phyloP scores from a whole-genome alignment of 1,284 basidiomycete species.

The Macrocybe sp. region DNA sequence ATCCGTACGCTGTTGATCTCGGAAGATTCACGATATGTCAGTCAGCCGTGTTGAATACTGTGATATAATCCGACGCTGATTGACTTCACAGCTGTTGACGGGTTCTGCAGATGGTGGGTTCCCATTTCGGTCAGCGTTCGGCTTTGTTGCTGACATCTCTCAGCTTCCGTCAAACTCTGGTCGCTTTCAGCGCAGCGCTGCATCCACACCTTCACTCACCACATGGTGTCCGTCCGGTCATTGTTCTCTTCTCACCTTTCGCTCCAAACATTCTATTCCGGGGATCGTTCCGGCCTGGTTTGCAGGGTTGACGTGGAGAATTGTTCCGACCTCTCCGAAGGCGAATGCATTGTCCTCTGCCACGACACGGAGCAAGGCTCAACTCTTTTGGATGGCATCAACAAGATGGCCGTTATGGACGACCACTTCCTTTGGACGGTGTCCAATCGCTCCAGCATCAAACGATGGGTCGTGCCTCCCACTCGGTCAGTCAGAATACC shows the following conservation, averaged over 20 bases:
- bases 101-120: constrained; percentile 80
- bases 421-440: constrained; percentile 92
- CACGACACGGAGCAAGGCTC: constrained; percentile 49
- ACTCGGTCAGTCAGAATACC: constrained; percentile 33
- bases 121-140: background rate
- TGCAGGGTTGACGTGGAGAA: constrained; percentile 89
- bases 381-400: constrained; percentile 64
- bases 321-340: constrained; percentile 77
- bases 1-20: constrained; percentile 86
- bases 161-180: constrained; percentile 88
- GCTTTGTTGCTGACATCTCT: background rate
- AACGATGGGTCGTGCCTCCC: constrained; percentile 71
- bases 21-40: constrained; percentile 85
- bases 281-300: constrained; percentile 86
- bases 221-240: constrained; percentile 94
- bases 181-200: constrained; percentile 86
- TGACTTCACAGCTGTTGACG: constrained; percentile 63
- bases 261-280: constrained; percentile 93
- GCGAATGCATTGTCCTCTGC: constrained; percentile 84
- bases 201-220: constrained; percentile 94
- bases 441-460: constrained; percentile 75
- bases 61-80: constrained; percentile 4
- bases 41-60: constrained; percentile 22
- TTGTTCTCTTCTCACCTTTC: constrained; percentile 84
- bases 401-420: constrained; percentile 81